Base-by-base conservation (phyloP, 441 rosid genomes). In the Syzygium malaccense region DNA sequence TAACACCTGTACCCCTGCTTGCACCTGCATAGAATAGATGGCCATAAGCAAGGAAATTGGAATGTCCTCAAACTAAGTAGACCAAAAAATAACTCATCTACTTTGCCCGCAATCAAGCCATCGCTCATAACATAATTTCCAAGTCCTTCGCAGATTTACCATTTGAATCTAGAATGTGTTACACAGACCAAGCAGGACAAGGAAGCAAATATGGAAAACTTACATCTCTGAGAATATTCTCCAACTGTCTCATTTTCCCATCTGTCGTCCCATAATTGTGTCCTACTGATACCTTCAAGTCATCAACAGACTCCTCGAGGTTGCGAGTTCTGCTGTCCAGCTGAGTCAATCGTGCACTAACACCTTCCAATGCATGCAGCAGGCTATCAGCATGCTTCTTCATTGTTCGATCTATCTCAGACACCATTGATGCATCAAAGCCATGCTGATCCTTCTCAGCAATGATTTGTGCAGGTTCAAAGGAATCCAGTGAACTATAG, bases 171-270 rank as follows among this genome's bases (percentile, higher is more conserved):
- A 41, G 64, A 13, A 78, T 85, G 28, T 23, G 55, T 57, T 64
- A 56, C 55, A 85, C 86, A 85, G 17, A 54, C 20, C 17, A 33
- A 78, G 90, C 55, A 30, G 18, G 64, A 83, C 41, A 55, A 28
- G 15, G 60, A 86, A 49, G 56, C 15, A n/a, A 28, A 45, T 30
- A 68, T 37, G 56, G 71, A 48, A 66, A 86, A 88, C 54, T 86
- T 93, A 97, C 99, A 98, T 97, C 97, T 90, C 94, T 90, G 55
- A 97, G 87, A 91, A 96, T 95, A 89, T 94, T 95, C 92, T 97
- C 98, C 91, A 97, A 91, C 85, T 93, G 97, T 88, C 96, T 96
- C 95, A 96, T 90, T 90, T 95, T 96, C 78, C 98, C 99, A 89
- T 97, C 98, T 58, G 94, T 91, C 87, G 92, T 94, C 88, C 95